Base-by-base conservation (phyloP, 768 basidiomycete species). In the Termitomyces sp. region DNA sequence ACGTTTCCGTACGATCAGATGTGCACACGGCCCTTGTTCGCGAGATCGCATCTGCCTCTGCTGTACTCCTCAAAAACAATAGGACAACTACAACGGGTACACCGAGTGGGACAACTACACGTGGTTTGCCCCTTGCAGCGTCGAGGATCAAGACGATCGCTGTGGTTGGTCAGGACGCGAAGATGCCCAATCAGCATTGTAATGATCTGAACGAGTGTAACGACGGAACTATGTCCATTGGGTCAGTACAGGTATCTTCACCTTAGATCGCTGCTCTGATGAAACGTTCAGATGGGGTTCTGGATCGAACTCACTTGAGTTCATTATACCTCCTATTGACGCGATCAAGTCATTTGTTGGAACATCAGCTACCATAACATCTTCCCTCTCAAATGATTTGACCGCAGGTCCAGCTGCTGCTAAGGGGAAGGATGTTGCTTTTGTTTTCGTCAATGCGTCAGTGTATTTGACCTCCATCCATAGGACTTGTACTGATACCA, bases 41-140 rank as follows among this genome's bases (percentile, higher is more conserved):
- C 26, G 82, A 88, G 60, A 85, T 92, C 33, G 89, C 82, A 3
- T 78, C 82, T 1, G 83, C 82, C 0, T 86, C 85, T 0, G 82
- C 84, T 0, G 86, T 90, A 20, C 68, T 91, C 26, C 75, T 90
- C 10, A 90, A 89, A 72, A 91, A 91, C 67, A 72, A 76, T 40
- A 68, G 79, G 61, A 75, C 70, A 16, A 68, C 69, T 26, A 74
- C 67, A 54, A 72, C 63, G 58, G 76, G 65, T 62, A 71, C 65
- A 9, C 63, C 69, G 4, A 58, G 63, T 20, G 78, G 77, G 2
- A 67, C 59, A 4, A 74, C 72, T 6, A 63, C 69, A 20, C 69
- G 76, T 13, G 79, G 79, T 0, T 62, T 82, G 22, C 81, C 80
- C 2, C 62, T 79, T 10, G 64, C 78, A 18, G 71, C 74, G n/a